Base-by-base conservation (phyloP, 2,329 filamentous ascomycete species). In the Venturia effusa region DNA sequence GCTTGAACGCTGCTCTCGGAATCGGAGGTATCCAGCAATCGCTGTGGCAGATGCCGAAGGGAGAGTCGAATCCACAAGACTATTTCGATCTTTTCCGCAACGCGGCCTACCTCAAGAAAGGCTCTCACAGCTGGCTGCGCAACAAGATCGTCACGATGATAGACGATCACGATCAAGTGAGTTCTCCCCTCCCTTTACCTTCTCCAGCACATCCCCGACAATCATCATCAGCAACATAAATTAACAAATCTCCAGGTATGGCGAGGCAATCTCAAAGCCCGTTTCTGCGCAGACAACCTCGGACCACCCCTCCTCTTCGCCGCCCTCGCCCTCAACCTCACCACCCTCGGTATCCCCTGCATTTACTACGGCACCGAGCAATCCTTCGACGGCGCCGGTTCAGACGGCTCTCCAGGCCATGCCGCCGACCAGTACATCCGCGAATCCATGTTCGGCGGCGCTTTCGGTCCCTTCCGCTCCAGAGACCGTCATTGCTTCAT, bases 301-400 rank as follows among this genome's bases (percentile, higher is more conserved):
- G 67, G 66, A 3, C n/a, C 63, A 7, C 60, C 60, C 17, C 65
- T 69, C 22, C 61, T 63, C 13, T 57, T 67, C 59, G 62, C 66
- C 10, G 68, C 68, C 19, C 11, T 70, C 15, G 68, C 63, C 2
- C 60, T 70, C 4, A 69, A 70, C 51, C 61, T 70, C 15, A 67
- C 61, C 7, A 70, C 67, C 2, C 66, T 70, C 4, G 69, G 69
- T 27, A 70, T 70, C n/a, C 68, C 69, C 3, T 70, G 68, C 48
- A 68, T 70, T 34, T 70, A 70, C 65, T 70, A 70, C 61, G 69
- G 68, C 54, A 70, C 67, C 13, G 69, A 70, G 60, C 69, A 70
- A 60, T 13, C 19, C 15, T 68, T 70, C 55, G 67, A 70, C 19
- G 68, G 68, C 13, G 63, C 54, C n/a, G 66, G 62, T 27, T 57